These are phyloP conservation scores for Pichia sp. DNA, from an alignment of 1,139 yeast species.

Conservation along the genomic window DNA sequence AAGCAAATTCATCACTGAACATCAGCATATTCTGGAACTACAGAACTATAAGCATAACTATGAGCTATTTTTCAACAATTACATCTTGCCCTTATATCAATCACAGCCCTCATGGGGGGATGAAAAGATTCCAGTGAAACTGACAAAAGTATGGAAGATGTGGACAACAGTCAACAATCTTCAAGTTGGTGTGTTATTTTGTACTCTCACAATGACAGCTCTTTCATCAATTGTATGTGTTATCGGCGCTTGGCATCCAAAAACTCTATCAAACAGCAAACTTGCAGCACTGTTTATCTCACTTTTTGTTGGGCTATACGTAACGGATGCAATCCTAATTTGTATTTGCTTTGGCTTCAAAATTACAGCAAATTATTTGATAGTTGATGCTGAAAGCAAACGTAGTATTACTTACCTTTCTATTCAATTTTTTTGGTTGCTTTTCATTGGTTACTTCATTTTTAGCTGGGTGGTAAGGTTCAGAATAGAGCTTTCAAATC, in stretches of 20 bases:
- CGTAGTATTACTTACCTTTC: conserved; percentile 7
- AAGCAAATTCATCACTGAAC: conserved; percentile 1
- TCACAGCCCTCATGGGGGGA: conserved; percentile 4
- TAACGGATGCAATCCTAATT: neutral
- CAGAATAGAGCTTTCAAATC: neutral
- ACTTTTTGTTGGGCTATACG: too few species aligned
- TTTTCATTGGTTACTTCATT: neutral
- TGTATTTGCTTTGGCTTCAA: conserved; percentile 3
- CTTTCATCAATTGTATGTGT: neutral
- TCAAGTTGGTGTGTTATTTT: conserved; percentile 8
- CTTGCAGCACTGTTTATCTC: too few species aligned
- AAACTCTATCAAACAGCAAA: neutral
- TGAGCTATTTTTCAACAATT: conserved; percentile 9
- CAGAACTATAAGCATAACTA: neutral
- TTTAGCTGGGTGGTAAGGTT: neutral
- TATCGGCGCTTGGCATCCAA: neutral
- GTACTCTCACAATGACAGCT: conserved; percentile 2
- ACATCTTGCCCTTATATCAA: conserved; percentile 9
- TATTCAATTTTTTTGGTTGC: conserved; percentile 4
- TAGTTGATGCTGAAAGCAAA: conserved; percentile 5
- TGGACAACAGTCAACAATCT: conserved; percentile 8
- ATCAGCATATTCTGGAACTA: conserved; percentile 1
- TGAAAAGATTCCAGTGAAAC: conserved; percentile 3
- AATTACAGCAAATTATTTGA: conserved; percentile 1
- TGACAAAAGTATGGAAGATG: conserved; percentile 5